A percentile compares a stretch with the other conserved stretches of the same genome.
Evolutionary conservation across 2,329 filamentous ascomycete species (phyloP).

Genomic region (Coniochaeta sp.): DNA sequence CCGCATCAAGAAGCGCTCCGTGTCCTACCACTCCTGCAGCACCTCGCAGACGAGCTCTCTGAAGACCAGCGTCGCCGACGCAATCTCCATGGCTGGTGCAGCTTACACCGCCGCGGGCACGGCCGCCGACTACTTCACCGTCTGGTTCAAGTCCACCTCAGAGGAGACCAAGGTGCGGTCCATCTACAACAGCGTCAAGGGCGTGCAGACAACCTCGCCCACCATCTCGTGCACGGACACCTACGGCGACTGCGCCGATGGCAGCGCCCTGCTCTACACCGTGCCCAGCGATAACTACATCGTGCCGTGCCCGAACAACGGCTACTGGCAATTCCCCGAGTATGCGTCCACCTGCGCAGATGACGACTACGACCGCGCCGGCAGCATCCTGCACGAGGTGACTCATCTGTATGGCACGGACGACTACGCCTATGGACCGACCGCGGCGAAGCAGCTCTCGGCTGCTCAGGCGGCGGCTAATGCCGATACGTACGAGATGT

Average conservation of each 20-base stretch:
- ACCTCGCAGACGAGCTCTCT: conserved; percentile 5
- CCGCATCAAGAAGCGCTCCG: conserved; percentile 6
- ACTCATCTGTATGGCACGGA: conserved; percentile 8
- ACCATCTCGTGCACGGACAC: conserved; percentile 9
- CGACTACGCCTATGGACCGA: conserved; percentile 7
- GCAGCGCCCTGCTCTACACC: conserved; percentile 8
- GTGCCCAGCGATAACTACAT: conserved; percentile 7
- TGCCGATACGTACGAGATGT: conserved; percentile 10
- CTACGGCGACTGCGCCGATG: conserved; percentile 9
- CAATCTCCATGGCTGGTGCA: conserved; percentile 6
- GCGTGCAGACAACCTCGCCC: conserved; percentile 10
- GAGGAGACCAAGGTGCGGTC: conserved; percentile 5
- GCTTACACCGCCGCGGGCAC: conserved; percentile 9
- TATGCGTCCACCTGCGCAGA: conserved; percentile 7
- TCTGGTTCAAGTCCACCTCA: conserved; percentile 8
- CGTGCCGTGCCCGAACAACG: conserved; percentile 10
- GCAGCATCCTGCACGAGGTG: conserved; percentile 11
- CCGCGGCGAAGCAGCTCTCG: conserved; percentile 6
- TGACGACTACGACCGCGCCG: conserved; percentile 10
- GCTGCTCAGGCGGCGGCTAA: conserved; percentile 7
- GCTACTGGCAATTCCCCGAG: conserved; percentile 10
- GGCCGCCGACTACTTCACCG: conserved; percentile 9
- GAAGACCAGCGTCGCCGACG: conserved; percentile 6
- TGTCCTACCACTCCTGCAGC: conserved; percentile 6
- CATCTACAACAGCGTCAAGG: conserved; percentile 9